Evolutionary conservation across 1,284 basidiomycete genomes (phyloP), one percentile per base, ranked within the genome.

Genomic region (Flammula alnicola): DNA sequence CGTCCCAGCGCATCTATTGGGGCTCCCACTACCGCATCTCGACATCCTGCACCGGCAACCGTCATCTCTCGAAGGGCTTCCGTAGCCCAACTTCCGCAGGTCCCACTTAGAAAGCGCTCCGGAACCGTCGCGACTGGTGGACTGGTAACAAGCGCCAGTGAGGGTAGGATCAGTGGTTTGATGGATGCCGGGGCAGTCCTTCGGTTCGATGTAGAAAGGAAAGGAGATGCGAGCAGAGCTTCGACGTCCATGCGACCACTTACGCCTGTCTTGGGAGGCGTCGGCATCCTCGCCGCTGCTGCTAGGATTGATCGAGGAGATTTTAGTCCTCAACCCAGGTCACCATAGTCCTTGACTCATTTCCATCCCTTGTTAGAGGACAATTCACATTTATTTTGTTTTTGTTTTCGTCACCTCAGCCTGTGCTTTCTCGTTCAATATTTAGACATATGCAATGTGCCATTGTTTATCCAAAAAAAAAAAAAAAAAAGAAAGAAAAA

Each of bases 241-340:
- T 23, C 23, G 8, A 23, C 5, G 11, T 51, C 42, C 14, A 33
- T 19, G 7, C 27, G 25, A 20, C 30, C 45, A 25, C 42, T 29
- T 16, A 31, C 33, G 26, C 40, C 41, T 31, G 37, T 16, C 4
- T 29, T 35, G 25, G 50, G 53, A 36, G 45, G 47, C 10, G 43
- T 51, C 14, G 60, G 59, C 60, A 58, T 67, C 27, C 49, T 70
- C 35, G 65, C 65, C 26, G 66, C 64, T 44, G 67, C 69, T 51
- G 68, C 67, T 22, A 59, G 59, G 45, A 70, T 70, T 51, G 66
- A 69, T 50, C 41, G 51, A 20, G 59, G 55, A 31, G 39, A 50
- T 12, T 42, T 46, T n/a, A n/a, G n/a, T n/a, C n/a, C n/a, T n/a
- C n/a, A n/a, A n/a, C n/a, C n/a, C n/a, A n/a, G n/a, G n/a, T n/a